phyloP scores from a whole-genome alignment of 768 basidiomycete species.

The Paxillus involutus region DNA sequence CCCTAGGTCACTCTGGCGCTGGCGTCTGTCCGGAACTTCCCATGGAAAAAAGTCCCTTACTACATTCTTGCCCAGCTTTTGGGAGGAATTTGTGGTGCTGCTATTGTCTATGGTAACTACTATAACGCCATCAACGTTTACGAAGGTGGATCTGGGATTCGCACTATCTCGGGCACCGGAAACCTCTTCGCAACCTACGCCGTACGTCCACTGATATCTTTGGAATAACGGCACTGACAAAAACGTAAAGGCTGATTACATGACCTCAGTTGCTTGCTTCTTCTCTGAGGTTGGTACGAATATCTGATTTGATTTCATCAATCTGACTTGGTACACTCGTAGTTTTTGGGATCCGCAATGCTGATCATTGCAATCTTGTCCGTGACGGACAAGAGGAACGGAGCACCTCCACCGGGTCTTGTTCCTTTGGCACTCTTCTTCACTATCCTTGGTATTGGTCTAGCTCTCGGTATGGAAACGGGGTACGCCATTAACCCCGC shows the following conservation, averaged over 20 bases:
- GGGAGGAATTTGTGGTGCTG: slow-evolving; percentile 59
- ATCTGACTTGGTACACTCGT: not conserved
- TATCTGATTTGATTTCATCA: not conserved
- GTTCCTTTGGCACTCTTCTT: slow-evolving; percentile 57
- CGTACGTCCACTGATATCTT: slow-evolving; percentile 33
- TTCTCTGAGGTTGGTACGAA: slow-evolving; percentile 39
- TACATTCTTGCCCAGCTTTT: slow-evolving; percentile 65
- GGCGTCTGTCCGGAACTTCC: slow-evolving; percentile 70
- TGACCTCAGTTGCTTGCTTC: slow-evolving; percentile 45
- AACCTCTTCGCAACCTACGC: slow-evolving; percentile 61
- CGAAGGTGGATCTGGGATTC: slow-evolving; percentile 53
- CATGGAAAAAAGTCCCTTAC: slow-evolving; percentile 76
- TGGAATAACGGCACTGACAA: slow-evolving; percentile 7
- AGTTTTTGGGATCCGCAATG: slow-evolving; percentile 58
- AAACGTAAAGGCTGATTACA: slow-evolving; percentile 35
- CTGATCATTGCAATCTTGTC: slow-evolving; percentile 55
- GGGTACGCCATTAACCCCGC: slow-evolving; percentile 70
- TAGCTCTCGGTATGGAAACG: slow-evolving; percentile 62
- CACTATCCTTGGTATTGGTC: slow-evolving; percentile 56
- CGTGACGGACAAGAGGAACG: slow-evolving; percentile 52
- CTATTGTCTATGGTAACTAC: slow-evolving; percentile 62
- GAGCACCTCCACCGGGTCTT: slow-evolving; percentile 47
- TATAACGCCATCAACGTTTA: slow-evolving; percentile 64
- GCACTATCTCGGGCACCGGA: slow-evolving; percentile 59
- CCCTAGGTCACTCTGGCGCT: slow-evolving; percentile 65